Percentiles rank a stretch among this genome's conserved stretches.
Evolutionary conservation across 78 protist genomes (phyloP).

Genomic region (Andalucia godoyi): DNA sequence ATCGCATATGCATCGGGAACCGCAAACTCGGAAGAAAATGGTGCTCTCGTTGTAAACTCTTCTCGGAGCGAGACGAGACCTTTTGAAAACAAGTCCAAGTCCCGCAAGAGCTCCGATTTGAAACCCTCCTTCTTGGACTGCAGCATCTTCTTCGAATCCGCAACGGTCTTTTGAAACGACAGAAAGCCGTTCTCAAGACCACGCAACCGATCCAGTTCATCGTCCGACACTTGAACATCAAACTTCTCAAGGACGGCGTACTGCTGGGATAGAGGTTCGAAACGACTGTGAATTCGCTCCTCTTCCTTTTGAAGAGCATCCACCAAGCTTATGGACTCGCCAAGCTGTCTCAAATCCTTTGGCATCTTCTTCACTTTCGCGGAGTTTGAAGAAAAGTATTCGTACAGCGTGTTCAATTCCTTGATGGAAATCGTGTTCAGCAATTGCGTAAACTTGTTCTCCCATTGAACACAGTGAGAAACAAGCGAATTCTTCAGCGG

Average conservation of each 20-base stretch:
- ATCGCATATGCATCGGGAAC: constrained; percentile 5
- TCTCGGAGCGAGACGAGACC: not conserved
- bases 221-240: constrained; percentile 1
- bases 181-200: not conserved
- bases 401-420: constrained; percentile 24
- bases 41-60: constrained; percentile 21
- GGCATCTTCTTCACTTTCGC: constrained; percentile 20
- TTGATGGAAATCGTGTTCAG: constrained; percentile 22
- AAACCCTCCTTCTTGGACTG: constrained; percentile 9
- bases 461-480: constrained; percentile 43
- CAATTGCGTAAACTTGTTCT: constrained; percentile 21
- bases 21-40: not conserved
- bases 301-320: not conserved
- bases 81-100: not conserved
- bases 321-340: not conserved
- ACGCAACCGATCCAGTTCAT: constrained; percentile 4
- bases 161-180: not conserved
- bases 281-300: constrained; percentile 5
- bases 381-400: not conserved
- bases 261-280: constrained; percentile 44
- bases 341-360: constrained; percentile 25
- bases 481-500: constrained; percentile 46
- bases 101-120: constrained; percentile 16
- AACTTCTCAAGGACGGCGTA: constrained; percentile 33
- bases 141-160: not conserved